Evolutionary conservation across 2,329 filamentous ascomycete genomes (phyloP).

Genomic region (Paraphoma sp.): DNA sequence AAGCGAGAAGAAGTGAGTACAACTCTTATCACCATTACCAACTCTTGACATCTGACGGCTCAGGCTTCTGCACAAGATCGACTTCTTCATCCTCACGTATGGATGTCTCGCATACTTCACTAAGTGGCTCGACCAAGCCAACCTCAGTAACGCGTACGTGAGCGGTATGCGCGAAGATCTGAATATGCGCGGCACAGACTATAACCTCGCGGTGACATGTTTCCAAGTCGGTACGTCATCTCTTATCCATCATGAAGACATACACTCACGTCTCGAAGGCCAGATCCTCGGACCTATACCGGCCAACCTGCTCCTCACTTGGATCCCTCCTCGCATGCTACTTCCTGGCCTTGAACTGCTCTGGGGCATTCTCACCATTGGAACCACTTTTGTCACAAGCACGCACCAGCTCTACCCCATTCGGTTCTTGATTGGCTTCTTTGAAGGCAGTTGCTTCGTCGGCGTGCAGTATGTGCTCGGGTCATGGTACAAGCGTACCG

Average conservation of each 20-base stretch:
- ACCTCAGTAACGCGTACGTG: slow-evolving; percentile 21
- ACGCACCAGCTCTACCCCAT: slow-evolving; percentile 19
- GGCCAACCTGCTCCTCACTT: slow-evolving; percentile 15
- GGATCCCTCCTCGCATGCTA: slow-evolving; percentile 14
- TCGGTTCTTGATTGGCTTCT: slow-evolving; percentile 16
- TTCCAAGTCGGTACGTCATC: slow-evolving; percentile 42
- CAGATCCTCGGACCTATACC: slow-evolving; percentile 17
- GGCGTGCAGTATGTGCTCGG: slow-evolving; percentile 20
- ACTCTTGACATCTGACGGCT: not conserved
- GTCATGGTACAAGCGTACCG: slow-evolving; percentile 20
- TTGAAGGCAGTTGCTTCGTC: slow-evolving; percentile 12
- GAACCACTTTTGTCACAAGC: slow-evolving; percentile 10
- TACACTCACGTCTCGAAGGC: not conserved
- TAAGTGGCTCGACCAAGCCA: slow-evolving; percentile 25
- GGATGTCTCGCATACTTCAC: slow-evolving; percentile 24
- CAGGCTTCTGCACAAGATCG: slow-evolving; percentile 23
- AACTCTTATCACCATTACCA: not conserved
- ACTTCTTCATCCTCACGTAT: slow-evolving; percentile 20
- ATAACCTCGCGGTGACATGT: slow-evolving; percentile 6
- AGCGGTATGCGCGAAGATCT: slow-evolving; percentile 16
- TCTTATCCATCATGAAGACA: slow-evolving; percentile 40
- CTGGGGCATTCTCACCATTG: slow-evolving; percentile 19
- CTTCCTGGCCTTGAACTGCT: slow-evolving; percentile 13
- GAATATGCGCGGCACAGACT: slow-evolving; percentile 1
- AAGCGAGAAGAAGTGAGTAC: slow-evolving; percentile 1